Evolutionary conservation across 2,329 filamentous ascomycete species (phyloP).

Genomic region (Zymoseptoria ardabiliae): DNA sequence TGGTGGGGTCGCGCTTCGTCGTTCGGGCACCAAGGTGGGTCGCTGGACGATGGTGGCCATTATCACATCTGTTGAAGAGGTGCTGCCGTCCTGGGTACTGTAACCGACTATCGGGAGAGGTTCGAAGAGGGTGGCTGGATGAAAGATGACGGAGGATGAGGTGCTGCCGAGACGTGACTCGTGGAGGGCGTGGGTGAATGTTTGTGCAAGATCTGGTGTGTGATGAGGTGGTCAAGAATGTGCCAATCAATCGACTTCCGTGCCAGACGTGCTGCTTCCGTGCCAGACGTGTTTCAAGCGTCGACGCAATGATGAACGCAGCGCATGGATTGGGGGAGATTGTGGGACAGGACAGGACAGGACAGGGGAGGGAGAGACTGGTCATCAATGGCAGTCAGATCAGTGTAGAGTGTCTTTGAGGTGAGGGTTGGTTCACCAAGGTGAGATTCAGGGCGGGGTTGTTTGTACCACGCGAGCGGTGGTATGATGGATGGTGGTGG

Average conservation of each 20-base stretch:
- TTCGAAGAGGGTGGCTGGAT: too few species aligned
- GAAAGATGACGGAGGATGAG: background rate
- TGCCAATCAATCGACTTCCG: background rate
- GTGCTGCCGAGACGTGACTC: background rate
- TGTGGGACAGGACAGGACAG: background rate
- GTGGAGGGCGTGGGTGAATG: background rate
- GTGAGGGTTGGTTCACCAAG: background rate
- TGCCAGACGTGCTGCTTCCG: background rate
- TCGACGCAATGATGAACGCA: background rate
- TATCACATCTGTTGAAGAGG: conserved; percentile 5
- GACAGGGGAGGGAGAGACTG: background rate
- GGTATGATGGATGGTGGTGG: background rate
- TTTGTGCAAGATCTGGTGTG: background rate
- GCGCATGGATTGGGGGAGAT: background rate
- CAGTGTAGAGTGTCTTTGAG: background rate
- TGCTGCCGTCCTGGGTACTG: background rate
- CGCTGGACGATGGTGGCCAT: conserved; percentile 10
- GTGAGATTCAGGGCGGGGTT: too few species aligned
- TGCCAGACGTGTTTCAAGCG: background rate
- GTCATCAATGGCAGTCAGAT: background rate
- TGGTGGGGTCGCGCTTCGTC: conserved; percentile 37
- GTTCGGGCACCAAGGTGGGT: conserved; percentile 6
- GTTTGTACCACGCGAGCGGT: background rate
- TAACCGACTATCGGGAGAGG: background rate
- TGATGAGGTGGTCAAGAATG: background rate